A percentile compares a stretch with the other conserved stretches of the same genome.
phyloP scores from a whole-genome alignment of 805 yeast species.

The Isabelozyma rhagii region DNA sequence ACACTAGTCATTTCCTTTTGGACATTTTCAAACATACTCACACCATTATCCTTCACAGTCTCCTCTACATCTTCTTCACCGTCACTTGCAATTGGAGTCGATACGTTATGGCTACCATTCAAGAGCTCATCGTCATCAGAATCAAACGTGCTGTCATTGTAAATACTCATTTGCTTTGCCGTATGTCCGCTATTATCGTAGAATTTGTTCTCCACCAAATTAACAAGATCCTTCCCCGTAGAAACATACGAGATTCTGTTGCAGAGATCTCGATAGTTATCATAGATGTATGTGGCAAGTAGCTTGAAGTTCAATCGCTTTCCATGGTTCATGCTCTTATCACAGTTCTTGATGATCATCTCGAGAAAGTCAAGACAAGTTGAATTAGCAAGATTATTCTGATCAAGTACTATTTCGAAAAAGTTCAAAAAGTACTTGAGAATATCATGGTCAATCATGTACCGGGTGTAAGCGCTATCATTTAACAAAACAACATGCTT shows the following conservation, averaged over 20 bases:
- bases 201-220: constrained; percentile 18
- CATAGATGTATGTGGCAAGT: constrained; percentile 28
- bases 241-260: constrained; percentile 24
- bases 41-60: constrained; percentile 2
- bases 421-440: constrained; percentile 48
- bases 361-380: constrained; percentile 70
- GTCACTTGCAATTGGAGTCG: constrained; percentile 26
- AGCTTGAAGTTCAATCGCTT: constrained; percentile 21
- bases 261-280: constrained; percentile 25
- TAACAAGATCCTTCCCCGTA: constrained; percentile 24
- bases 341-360: constrained; percentile 28
- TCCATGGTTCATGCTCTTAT: constrained; percentile 6
- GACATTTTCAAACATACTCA: constrained; percentile 16
- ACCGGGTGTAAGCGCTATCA: constrained; percentile 57
- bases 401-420: constrained; percentile 44
- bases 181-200: constrained; percentile 5
- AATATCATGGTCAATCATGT: constrained; percentile 54
- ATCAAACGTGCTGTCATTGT: constrained; percentile 16
- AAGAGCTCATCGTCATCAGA: constrained; percentile 14
- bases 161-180: constrained; percentile 8
- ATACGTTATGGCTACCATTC: constrained; percentile 13
- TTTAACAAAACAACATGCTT: constrained; percentile 59
- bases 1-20: constrained; percentile 7
- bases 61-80: constrained; percentile 10
- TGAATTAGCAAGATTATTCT: constrained; percentile 68